Conservation (phyloP, 306 rosid species). For the Dryas alaskensis region DNA sequence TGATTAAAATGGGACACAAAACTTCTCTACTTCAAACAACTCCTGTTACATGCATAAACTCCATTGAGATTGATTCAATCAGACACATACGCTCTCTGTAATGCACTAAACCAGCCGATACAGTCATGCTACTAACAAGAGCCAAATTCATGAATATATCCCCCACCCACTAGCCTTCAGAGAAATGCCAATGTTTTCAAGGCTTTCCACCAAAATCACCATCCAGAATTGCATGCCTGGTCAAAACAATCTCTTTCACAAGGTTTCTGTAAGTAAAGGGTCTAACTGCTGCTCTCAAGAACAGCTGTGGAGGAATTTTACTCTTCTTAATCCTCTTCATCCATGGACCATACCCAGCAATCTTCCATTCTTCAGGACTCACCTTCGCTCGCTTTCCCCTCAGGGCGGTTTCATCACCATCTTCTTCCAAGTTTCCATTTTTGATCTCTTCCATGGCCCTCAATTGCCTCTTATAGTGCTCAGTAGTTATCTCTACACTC, state of each 20-base stretch:
- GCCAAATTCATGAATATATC: neutral
- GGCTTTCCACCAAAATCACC: constrained; percentile 60
- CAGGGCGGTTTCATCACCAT: constrained; percentile 62
- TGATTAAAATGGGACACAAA: neutral
- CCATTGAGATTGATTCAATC: neutral
- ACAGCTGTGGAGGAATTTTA: constrained; percentile 73
- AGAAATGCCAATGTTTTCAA: constrained; percentile 12
- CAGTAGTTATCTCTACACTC: constrained; percentile 24
- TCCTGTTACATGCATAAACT: neutral
- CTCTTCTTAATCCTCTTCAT: constrained; percentile 73
- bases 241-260: constrained; percentile 88
- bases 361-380: constrained; percentile 74
- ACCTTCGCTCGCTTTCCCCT: constrained; percentile 77
- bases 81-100: too few relatives aligned
- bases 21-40: neutral
- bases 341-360: constrained; percentile 75
- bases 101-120: neutral
- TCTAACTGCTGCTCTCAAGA: constrained; percentile 71
- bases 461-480: constrained; percentile 32
- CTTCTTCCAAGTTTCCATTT: constrained; percentile 15
- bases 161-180: neutral
- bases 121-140: neutral
- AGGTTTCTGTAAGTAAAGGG: constrained; percentile 76
- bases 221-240: constrained; percentile 87
- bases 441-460: constrained; percentile 21